phyloP scores from a whole-genome alignment of 129 eudicot species.

The Erigeron canadensis region DNA sequence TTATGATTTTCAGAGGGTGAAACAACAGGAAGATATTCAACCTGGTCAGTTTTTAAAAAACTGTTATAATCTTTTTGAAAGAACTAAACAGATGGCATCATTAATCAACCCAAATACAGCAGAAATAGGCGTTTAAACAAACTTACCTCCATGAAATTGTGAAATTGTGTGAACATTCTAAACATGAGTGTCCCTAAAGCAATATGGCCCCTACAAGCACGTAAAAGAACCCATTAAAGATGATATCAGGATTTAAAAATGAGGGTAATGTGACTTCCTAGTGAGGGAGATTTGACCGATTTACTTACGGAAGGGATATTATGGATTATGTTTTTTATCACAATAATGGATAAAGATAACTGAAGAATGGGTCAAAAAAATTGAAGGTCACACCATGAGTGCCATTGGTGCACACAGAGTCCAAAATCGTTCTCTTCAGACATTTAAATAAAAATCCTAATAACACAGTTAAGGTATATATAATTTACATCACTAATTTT shows the following conservation, averaged over 20 bases:
- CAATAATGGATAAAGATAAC: too few species aligned
- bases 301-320: neutral
- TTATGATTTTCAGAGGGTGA: slow-evolving; percentile 61
- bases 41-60: slow-evolving; percentile 40
- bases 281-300: neutral
- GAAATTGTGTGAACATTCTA: slow-evolving; percentile 97
- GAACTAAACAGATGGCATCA: neutral
- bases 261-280: neutral
- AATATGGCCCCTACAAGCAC: slow-evolving; percentile 73
- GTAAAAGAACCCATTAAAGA: slow-evolving; percentile 3
- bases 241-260: neutral
- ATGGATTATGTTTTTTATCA: too few species aligned
- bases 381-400: too few species aligned
- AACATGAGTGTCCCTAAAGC: slow-evolving; percentile 76
- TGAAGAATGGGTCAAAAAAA: too few species aligned
- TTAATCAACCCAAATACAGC: neutral
- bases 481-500: too few species aligned
- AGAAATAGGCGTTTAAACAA: slow-evolving; percentile 12
- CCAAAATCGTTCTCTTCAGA: too few species aligned
- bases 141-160: slow-evolving; percentile 97
- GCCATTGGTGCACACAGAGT: too few species aligned
- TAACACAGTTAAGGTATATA: too few species aligned
- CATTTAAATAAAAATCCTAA: too few species aligned
- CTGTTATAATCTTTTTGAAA: slow-evolving; percentile 9
- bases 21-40: slow-evolving; percentile 90